Conservation (phyloP, 2,329 filamentous ascomycete genomes). For the Apiospora marii region DNA sequence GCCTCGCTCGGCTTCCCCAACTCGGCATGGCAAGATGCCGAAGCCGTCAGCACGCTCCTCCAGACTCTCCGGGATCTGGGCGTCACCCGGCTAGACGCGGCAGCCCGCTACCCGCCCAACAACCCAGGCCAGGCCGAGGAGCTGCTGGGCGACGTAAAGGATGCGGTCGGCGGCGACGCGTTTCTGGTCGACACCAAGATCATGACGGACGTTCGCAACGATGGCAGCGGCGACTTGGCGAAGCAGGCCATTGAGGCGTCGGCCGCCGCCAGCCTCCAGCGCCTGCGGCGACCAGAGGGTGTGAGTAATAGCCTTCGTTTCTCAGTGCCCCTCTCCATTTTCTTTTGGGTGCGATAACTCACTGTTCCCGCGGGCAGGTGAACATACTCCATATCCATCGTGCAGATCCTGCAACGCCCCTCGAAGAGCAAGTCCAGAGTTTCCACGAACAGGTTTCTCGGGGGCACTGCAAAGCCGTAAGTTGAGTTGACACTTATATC, state of each 20-base stretch:
- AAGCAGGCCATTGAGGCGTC: conserved; percentile 39
- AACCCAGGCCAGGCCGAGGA: conserved; percentile 43
- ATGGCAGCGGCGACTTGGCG: conserved; percentile 41
- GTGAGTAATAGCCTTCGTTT: background rate
- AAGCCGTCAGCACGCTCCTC: conserved; percentile 33
- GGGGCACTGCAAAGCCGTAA: conserved; percentile 41
- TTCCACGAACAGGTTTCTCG: conserved; percentile 43
- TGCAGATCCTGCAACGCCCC: conserved; percentile 43
- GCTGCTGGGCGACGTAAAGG: conserved; percentile 39
- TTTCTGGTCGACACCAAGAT: conserved; percentile 48
- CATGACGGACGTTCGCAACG: conserved; percentile 37
- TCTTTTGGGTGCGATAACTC: background rate
- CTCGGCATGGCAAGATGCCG: conserved; percentile 37
- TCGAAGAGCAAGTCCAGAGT: conserved; percentile 45
- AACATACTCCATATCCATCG: conserved; percentile 48
- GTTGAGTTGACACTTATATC: background rate
- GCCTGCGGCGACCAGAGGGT: conserved; percentile 33
- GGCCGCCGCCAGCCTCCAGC: conserved; percentile 39
- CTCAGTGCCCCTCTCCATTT: background rate
- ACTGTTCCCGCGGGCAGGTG: conserved; percentile 34
- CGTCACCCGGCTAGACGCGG: conserved; percentile 36
- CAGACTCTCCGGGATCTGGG: conserved; percentile 31
- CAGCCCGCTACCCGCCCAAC: conserved; percentile 43
- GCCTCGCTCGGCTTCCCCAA: conserved; percentile 38
- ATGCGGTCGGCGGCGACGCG: background rate